A percentile compares a stretch with the other conserved stretches of the same genome.
phyloP scores from a whole-genome alignment of 495 filamentous ascomycete genomes.

The Aspergillus saccharolyticus region DNA sequence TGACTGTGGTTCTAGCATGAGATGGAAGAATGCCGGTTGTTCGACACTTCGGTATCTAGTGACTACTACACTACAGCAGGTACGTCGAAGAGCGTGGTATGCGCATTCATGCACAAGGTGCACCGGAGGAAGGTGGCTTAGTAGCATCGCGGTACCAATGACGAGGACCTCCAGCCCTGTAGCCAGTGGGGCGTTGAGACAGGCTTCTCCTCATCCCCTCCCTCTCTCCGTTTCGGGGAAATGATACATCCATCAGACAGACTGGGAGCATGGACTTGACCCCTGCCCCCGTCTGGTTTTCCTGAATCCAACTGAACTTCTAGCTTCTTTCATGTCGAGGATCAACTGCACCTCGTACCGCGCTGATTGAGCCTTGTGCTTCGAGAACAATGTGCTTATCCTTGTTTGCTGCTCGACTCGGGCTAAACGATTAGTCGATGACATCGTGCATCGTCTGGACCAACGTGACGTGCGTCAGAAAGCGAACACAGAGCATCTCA shows the following conservation, averaged over 20 bases:
- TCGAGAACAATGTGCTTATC: slow-evolving; percentile 1
- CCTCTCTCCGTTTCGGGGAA: not conserved
- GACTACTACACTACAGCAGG: not conserved
- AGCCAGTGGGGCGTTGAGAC: not conserved
- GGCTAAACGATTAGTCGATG: not conserved
- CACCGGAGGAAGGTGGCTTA: not conserved
- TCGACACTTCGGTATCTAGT: not conserved
- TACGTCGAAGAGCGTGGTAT: not conserved
- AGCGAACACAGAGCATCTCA: not conserved
- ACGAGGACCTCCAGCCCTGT: not conserved
- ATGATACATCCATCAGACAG: not conserved
- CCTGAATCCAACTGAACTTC: not conserved
- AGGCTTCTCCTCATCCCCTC: not conserved
- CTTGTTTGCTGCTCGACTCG: not conserved
- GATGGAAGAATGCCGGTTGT: too few relatives aligned
- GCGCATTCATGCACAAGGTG: not conserved
- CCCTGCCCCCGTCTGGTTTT: not conserved
- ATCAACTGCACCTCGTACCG: slow-evolving; percentile 1
- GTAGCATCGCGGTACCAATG: not conserved
- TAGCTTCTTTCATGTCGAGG: slow-evolving; percentile 8
- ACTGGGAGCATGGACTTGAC: not conserved
- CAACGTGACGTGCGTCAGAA: not conserved
- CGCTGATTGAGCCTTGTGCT: not conserved
- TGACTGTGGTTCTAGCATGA: too few relatives aligned
- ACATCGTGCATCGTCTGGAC: not conserved